These are phyloP conservation scores for Verticillium zaregamsianum DNA, from an alignment of 2,329 filamentous ascomycete species.

Conservation along the genomic window DNA sequence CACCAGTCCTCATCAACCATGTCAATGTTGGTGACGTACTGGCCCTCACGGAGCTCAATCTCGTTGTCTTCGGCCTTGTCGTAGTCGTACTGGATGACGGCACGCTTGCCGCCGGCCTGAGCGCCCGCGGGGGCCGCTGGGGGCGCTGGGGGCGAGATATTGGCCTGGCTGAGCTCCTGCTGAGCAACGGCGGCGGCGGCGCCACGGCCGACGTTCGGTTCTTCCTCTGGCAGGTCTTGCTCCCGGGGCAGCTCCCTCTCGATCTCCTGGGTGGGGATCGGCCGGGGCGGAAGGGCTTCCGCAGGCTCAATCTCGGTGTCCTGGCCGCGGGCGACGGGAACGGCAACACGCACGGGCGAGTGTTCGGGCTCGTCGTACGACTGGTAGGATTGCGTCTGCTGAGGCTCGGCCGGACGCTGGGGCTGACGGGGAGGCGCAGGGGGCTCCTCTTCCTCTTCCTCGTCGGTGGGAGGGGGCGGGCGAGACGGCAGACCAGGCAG, in stretches of 20 bases:
- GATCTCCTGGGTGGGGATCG: constrained; percentile 60
- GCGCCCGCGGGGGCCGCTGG: constrained; percentile 19
- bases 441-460: constrained; percentile 54
- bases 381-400: constrained; percentile 6
- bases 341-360: constrained; percentile 81
- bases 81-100: constrained; percentile 88
- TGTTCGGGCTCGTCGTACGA: constrained; percentile 46
- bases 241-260: constrained; percentile 59
- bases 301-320: constrained; percentile 48
- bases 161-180: constrained; percentile 35
- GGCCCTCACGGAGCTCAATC: constrained; percentile 83
- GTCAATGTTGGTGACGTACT: constrained; percentile 85
- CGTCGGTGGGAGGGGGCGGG: constrained; percentile 49
- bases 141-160: constrained; percentile 28
- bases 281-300: constrained; percentile 43
- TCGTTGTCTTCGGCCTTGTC: constrained; percentile 98
- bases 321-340: constrained; percentile 70
- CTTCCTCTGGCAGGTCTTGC: constrained; percentile 56
- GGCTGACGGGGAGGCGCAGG: constrained; percentile 25
- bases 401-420: constrained; percentile 1
- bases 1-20: constrained; percentile 99
- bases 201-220: constrained; percentile 55
- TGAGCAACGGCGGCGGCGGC: constrained; percentile 52
- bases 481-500: constrained; percentile 71
- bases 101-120: constrained; percentile 59